Evolutionary conservation across 179 eudicot genomes (phyloP), one percentile per base, ranked within the genome.

Genomic region (Gypsophila paniculata): DNA sequence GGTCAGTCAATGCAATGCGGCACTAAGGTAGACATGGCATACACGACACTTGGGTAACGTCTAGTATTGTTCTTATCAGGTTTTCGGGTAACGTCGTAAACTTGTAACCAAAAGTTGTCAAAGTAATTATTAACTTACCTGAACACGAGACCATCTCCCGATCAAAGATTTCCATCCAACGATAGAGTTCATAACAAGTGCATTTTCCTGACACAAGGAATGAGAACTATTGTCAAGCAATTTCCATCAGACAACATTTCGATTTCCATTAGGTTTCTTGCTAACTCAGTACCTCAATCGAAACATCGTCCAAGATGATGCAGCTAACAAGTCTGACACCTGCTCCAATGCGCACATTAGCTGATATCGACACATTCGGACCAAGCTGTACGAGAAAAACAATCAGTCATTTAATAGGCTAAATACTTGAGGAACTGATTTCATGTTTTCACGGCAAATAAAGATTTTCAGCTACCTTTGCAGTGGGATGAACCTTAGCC

Each of bases 71-170:
- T n/a, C n/a, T n/a, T n/a, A n/a, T n/a, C n/a, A n/a, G n/a, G n/a
- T 29, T 29, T 29, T 1, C 34, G 34, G 8, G 46, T 42, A 42
- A 42, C 11, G 46, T 9, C 8, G 46, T 42, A 6, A 42, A 42
- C 46, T 42, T 42, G 46, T 42, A 42, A 42, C 6, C 46, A 42
- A 42, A 2, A 6, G 11, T 42, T 42, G 46, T 29, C 34, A 29
- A 29, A 29, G 34, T 29, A 42, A 59, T 11, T 57, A 8, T 53
- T 76, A 52, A 74, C 84, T 78, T 80, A 77, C 98, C 96, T 93
- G 98, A 61, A 89, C 91, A 8, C 98, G 89, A 4, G 98, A 89
- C 98, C 98, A 93, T 85, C 77, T 88, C 52, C 98, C 98, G 17
- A 91, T 76, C 55, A 86, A 88, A 1, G 98, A 93, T 75, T 88